phyloP scores from a whole-genome alignment of 305 asterid species.

The Vinca major region DNA sequence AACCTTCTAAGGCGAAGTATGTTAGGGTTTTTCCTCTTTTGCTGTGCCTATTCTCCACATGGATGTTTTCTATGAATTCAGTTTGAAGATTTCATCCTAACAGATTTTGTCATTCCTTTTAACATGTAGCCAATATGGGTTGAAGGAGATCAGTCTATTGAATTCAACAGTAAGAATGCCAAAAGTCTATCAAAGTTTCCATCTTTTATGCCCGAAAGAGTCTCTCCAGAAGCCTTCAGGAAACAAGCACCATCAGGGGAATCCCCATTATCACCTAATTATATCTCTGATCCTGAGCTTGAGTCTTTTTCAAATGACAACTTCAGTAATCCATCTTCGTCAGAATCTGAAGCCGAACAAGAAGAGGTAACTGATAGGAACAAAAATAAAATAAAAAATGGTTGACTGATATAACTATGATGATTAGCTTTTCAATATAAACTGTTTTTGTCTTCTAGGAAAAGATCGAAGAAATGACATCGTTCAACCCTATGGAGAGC shows the following conservation, averaged over 20 bases:
- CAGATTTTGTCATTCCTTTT: background rate
- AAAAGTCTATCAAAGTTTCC: slow-evolving; percentile 29
- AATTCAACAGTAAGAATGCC: slow-evolving; percentile 23
- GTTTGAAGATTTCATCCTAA: background rate
- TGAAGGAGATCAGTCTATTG: slow-evolving; percentile 46
- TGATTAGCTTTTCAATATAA: slow-evolving; percentile 7
- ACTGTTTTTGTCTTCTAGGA: slow-evolving; percentile 38
- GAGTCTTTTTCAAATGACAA: slow-evolving; percentile 18
- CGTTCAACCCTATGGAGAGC: slow-evolving; percentile 31
- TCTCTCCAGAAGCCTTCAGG: slow-evolving; percentile 34
- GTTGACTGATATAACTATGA: slow-evolving; percentile 16
- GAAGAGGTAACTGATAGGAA: slow-evolving; percentile 36
- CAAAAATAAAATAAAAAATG: slow-evolving; percentile 3
- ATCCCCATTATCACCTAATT: slow-evolving; percentile 14
- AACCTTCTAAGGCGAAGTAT: background rate
- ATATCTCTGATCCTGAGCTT: slow-evolving; percentile 11
- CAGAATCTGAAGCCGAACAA: slow-evolving; percentile 29
- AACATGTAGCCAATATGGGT: slow-evolving; percentile 64
- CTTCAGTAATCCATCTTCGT: slow-evolving; percentile 27
- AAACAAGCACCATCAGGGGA: slow-evolving; percentile 28
- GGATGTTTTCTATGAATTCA: background rate
- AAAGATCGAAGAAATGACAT: slow-evolving; percentile 31
- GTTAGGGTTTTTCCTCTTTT: background rate
- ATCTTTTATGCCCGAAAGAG: slow-evolving; percentile 60
- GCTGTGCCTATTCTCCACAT: background rate